phyloP scores from a whole-genome alignment of 768 basidiomycete genomes.

The Xerocomellus chrysenteron region DNA sequence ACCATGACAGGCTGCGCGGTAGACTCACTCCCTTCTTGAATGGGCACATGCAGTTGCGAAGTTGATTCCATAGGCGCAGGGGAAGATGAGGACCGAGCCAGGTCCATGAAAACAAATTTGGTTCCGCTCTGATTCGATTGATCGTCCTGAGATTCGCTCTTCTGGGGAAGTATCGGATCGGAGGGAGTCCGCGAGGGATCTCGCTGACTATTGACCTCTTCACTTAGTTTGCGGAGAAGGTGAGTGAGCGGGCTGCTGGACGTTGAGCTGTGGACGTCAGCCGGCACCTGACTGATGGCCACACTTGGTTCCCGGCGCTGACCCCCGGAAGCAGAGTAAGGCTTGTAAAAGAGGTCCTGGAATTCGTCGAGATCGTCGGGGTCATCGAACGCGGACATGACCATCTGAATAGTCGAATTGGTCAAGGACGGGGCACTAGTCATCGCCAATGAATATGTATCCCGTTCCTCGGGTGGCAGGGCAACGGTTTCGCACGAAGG shows the following conservation, averaged over 20 bases:
- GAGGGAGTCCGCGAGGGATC: constrained; percentile 11
- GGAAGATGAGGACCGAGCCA: constrained; percentile 17
- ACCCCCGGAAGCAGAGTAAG: constrained; percentile 18
- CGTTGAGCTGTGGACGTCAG: constrained; percentile 31
- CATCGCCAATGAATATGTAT: constrained; percentile 4
- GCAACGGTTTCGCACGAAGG: background rate
- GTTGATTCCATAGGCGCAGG: constrained; percentile 9
- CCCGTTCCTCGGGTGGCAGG: constrained; percentile 40
- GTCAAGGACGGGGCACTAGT: constrained; percentile 26
- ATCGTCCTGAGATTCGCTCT: constrained; percentile 6
- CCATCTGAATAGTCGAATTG: constrained; percentile 38
- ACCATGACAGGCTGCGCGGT: background rate
- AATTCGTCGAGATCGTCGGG: constrained; percentile 72
- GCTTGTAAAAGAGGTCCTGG: constrained; percentile 71
- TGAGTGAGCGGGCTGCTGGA: constrained; percentile 38
- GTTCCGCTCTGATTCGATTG: constrained; percentile 12
- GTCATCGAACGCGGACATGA: constrained; percentile 49
- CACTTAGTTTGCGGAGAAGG: constrained; percentile 42
- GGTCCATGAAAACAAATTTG: constrained; percentile 20
- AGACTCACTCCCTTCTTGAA: constrained; percentile 5
- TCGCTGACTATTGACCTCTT: constrained; percentile 33
- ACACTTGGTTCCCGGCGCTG: constrained; percentile 1
- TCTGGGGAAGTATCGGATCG: constrained; percentile 8
- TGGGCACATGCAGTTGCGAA: constrained; percentile 7
- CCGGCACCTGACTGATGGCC: constrained; percentile 23